phyloP scores from a whole-genome alignment of 2,329 filamentous ascomycete genomes.

The Xylariales sp. region DNA sequence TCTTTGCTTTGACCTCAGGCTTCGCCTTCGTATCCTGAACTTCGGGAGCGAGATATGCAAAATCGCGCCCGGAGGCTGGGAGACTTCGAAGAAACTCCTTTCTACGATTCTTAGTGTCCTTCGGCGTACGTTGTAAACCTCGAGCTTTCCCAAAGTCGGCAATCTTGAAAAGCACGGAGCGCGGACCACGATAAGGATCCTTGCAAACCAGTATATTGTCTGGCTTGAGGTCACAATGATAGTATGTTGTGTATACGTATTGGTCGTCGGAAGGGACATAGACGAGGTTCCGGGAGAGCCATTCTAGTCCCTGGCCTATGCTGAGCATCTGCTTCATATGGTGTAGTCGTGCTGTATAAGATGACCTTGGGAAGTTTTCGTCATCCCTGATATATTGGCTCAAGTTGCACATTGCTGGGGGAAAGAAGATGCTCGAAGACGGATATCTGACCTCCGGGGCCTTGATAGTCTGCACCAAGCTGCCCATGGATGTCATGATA shows the following conservation, averaged over 20 bases:
- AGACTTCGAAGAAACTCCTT: too few relatives aligned
- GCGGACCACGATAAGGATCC: neutral
- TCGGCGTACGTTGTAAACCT: neutral
- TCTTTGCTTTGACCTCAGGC: neutral
- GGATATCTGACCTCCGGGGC: neutral
- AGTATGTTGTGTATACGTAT: neutral
- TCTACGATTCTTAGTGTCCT: too few relatives aligned
- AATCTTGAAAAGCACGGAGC: neutral
- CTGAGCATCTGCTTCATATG: neutral
- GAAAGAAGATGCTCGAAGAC: neutral
- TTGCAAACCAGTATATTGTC: neutral
- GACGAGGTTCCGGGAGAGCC: neutral
- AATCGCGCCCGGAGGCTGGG: neutral
- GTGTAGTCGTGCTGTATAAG: neutral
- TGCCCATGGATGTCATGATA: neutral
- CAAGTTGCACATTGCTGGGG: neutral
- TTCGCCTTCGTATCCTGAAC: neutral
- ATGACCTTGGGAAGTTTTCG: neutral
- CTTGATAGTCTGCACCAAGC: neutral
- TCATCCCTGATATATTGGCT: neutral
- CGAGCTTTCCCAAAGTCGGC: neutral
- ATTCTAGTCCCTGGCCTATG: neutral
- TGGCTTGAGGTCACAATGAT: neutral
- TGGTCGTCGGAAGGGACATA: neutral
- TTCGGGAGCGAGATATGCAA: neutral